phyloP scores from a whole-genome alignment of 208 protist species.

The Angomonas deanei region DNA sequence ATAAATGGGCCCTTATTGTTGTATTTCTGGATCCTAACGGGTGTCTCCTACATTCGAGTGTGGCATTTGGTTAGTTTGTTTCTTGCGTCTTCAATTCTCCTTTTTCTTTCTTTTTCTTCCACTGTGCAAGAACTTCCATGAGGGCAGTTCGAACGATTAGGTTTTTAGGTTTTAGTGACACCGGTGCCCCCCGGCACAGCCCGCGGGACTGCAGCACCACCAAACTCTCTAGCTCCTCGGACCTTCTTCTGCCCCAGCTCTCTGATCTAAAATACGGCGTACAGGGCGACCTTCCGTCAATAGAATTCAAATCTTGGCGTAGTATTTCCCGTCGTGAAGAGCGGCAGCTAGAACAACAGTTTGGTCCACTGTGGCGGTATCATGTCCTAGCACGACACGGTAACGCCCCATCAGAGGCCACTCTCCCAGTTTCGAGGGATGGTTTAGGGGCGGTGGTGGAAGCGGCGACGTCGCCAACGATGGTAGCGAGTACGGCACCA shows the following conservation, averaged over 20 bases:
- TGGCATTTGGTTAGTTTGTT: neutral
- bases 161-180: too few relatives aligned
- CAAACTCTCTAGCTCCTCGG: too few relatives aligned
- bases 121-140: neutral
- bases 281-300: too few relatives aligned
- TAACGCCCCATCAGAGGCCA: neutral
- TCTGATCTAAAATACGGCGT: too few relatives aligned
- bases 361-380: conserved; percentile 49
- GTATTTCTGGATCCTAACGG: neutral
- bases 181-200: too few relatives aligned
- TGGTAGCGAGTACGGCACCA: too few relatives aligned
- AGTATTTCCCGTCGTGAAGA: conserved; percentile 18
- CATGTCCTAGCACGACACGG: neutral
- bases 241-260: too few relatives aligned
- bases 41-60: neutral
- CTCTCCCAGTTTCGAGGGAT: neutral
- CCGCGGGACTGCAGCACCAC: too few relatives aligned
- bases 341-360: conserved; percentile 39
- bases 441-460: neutral
- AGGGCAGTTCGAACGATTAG: too few relatives aligned
- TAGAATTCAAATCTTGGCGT: too few relatives aligned
- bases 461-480: neutral
- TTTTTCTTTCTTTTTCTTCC: neutral
- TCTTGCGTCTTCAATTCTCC: neutral
- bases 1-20: neutral